Evolutionary conservation across 2,329 filamentous ascomycete genomes (phyloP), one percentile per base, ranked within the genome.

Genomic region (Pseudofabraea citricarpa): DNA sequence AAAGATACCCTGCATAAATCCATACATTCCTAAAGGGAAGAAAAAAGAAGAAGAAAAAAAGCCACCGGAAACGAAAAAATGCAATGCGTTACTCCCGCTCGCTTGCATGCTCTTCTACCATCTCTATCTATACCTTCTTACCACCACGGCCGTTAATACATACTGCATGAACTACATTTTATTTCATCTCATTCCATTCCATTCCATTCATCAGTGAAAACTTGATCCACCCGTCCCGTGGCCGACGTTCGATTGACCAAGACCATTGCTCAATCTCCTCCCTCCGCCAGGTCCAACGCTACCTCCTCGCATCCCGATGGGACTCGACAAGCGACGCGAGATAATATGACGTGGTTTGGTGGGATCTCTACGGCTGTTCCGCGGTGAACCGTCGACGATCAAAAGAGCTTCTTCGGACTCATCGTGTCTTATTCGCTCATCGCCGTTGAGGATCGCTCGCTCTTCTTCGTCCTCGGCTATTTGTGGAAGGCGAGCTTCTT

Each of bases 211-310:
- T 52, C 46, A 58, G 44, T 36, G 37, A 44, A 62, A 60, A 35
- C 52, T 57, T 26, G 56, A 58, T 9, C 57, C 59, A 12, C 57
- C 57, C 22, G 52, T 58, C n/a, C 58, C 58, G 15, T 55, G 53
- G 6, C 59, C 57, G 15, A 52, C 40, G 45, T 58, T 59, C 38
- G 52, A 55, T 2, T 49, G 55, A n/a, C 57, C 59, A 27, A 62
- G 40, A 1, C 54, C 56, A 50, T 61, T 62, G 50, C 59, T 62
- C 37, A 61, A 48, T 33, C 52, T 56, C 27, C 55, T 50, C 1
- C 51, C 52, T 15, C 59, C 59, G 15, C 58, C 58, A 31, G 55
- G 57, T 3, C 58, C 59, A 13, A 62, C 51, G 32, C 52, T 55
- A 2, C 52, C 55, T 2, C 56, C 55, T 26, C 49, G 24, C 5